A percentile compares a stretch with the other conserved stretches of the same genome.
phyloP scores from a whole-genome alignment of 2,329 filamentous ascomycete genomes.

The Diaporthe sp. region DNA sequence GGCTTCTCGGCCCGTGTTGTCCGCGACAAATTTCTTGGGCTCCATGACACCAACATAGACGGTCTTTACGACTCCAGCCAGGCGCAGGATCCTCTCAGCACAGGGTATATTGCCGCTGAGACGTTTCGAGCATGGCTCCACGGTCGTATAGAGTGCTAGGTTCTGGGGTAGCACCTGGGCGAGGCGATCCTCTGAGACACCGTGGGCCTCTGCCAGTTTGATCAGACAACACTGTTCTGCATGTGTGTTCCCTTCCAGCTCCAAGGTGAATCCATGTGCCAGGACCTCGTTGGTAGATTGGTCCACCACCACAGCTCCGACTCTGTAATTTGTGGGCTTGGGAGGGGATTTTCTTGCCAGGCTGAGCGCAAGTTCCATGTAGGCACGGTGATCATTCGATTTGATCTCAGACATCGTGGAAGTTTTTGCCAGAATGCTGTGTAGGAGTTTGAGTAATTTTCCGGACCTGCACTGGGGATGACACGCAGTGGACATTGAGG shows the following conservation, averaged over 20 bases:
- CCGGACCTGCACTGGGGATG: not conserved
- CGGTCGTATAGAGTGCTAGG: slow-evolving; percentile 86
- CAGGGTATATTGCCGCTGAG: slow-evolving; percentile 83
- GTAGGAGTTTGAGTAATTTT: not conserved
- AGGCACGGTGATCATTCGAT: slow-evolving; percentile 60
- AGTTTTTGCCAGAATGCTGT: not conserved
- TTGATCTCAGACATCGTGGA: slow-evolving; percentile 45
- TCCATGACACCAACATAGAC: slow-evolving; percentile 93
- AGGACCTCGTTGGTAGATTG: slow-evolving; percentile 71
- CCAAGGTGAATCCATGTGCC: slow-evolving; percentile 89
- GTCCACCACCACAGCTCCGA: slow-evolving; percentile 89
- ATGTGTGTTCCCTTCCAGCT: slow-evolving; percentile 93
- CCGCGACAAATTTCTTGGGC: slow-evolving; percentile 88
- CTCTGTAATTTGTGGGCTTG: slow-evolving; percentile 91
- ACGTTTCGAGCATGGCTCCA: slow-evolving; percentile 85
- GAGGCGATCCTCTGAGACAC: slow-evolving; percentile 68
- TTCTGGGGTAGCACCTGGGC: slow-evolving; percentile 64
- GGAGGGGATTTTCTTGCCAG: slow-evolving; percentile 85
- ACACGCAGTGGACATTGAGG: not conserved
- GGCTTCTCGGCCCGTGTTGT: slow-evolving; percentile 81
- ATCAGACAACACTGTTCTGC: slow-evolving; percentile 93
- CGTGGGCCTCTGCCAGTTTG: slow-evolving; percentile 72
- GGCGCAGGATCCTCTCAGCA: slow-evolving; percentile 81
- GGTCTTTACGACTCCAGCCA: slow-evolving; percentile 74
- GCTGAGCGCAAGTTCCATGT: slow-evolving; percentile 80